These are phyloP conservation scores for Heliocybe sulcata DNA, from an alignment of 1,284 basidiomycete genomes.

Conservation along the genomic window DNA sequence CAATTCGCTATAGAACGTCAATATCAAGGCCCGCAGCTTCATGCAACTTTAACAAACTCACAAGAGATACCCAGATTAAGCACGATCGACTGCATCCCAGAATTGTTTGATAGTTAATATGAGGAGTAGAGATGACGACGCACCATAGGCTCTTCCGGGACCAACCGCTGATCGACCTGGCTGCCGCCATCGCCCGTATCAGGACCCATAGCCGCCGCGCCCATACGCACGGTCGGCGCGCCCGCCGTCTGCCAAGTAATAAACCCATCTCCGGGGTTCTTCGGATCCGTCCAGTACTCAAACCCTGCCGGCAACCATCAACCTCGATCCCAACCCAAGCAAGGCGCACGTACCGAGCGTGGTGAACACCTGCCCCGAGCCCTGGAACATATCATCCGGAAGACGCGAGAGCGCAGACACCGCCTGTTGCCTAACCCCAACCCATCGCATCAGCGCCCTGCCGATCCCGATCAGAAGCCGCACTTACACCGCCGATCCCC, in stretches of 20 bases:
- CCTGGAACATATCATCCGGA: conserved; percentile 49
- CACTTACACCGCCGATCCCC: conserved; percentile 23
- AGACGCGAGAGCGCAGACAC: conserved; percentile 43
- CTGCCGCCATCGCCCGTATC: conserved; percentile 37
- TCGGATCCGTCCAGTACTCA: conserved; percentile 61
- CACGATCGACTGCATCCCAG: conserved; percentile 25
- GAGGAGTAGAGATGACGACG: conserved; percentile 11
- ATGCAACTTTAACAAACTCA: conserved; percentile 12
- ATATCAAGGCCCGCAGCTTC: neutral
- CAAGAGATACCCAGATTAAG: conserved; percentile 34
- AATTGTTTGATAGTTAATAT: conserved; percentile 2
- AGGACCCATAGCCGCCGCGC: conserved; percentile 45
- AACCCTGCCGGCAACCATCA: conserved; percentile 34
- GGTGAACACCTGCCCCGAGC: conserved; percentile 36
- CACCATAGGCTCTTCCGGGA: conserved; percentile 51
- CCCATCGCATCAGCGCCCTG: neutral
- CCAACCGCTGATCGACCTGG: conserved; percentile 44
- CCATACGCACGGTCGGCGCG: conserved; percentile 40
- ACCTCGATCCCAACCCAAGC: neutral
- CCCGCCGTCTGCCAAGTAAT: conserved; percentile 63
- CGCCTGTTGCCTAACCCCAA: conserved; percentile 40
- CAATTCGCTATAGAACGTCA: conserved; percentile 30
- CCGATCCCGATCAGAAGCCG: neutral
- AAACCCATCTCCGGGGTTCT: conserved; percentile 44
- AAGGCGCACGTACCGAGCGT: conserved; percentile 31